Evolutionary conservation across 202 grass and related monocot genomes (phyloP).

Genomic region (Dendrocalamus latiflorus): DNA sequence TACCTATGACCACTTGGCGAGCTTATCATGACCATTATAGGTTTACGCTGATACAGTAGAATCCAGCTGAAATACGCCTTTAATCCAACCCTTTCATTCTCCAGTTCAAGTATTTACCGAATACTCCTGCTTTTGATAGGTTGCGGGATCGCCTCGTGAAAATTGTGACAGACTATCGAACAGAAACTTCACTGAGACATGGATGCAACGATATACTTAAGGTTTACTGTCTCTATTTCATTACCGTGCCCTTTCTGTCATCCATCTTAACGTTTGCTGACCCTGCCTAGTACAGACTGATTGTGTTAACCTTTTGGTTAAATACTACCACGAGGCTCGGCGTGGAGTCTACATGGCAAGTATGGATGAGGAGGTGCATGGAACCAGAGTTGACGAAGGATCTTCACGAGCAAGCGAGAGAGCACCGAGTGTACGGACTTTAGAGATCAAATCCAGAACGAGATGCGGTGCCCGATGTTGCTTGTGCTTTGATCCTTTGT

Average conservation of each 20-base stretch:
- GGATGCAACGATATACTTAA: conserved; percentile 99
- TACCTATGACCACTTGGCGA: not conserved
- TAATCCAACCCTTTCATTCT: not conserved
- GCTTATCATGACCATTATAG: not conserved
- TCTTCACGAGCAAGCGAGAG: conserved; percentile 43
- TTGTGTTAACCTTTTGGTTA: conserved; percentile 90
- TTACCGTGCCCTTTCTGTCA: not conserved
- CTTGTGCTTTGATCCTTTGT: conserved; percentile 85
- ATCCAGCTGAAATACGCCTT: not conserved
- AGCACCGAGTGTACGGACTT: conserved; percentile 21
- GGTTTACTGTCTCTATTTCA: conserved; percentile 39
- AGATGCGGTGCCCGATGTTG: conserved; percentile 82
- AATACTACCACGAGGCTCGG: conserved; percentile 86
- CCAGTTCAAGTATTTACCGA: not conserved
- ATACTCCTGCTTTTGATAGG: conserved; percentile 33
- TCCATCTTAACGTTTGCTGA: conserved; percentile 12
- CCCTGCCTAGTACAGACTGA: conserved; percentile 56
- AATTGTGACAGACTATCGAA: conserved; percentile 94
- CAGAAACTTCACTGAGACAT: conserved; percentile 85
- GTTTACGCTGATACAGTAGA: not conserved
- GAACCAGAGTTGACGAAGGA: conserved; percentile 34
- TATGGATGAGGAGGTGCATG: conserved; percentile 57
- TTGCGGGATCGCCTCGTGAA: conserved; percentile 92
- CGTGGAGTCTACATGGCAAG: conserved; percentile 70
- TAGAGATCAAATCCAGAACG: conserved; percentile 81